Conservation (phyloP, 768 basidiomycete species). For the Termitomyces sp. region DNA sequence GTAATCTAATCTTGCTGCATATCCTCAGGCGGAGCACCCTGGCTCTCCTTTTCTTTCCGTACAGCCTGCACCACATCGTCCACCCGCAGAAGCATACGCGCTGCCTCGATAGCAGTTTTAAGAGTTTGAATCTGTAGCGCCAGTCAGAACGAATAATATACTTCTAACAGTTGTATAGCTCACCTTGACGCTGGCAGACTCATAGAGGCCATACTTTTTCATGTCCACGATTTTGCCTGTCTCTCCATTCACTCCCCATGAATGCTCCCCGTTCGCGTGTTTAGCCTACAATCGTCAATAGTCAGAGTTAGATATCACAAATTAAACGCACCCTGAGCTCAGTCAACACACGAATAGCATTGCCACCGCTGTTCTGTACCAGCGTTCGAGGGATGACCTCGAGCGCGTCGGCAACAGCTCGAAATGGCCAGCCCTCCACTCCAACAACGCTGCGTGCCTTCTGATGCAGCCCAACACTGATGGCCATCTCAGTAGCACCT, state of each 20-base stretch:
- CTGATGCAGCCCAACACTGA: constrained; percentile 80
- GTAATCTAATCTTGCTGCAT: constrained; percentile 27
- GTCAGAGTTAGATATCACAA: constrained; percentile 1
- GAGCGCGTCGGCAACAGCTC: constrained; percentile 93
- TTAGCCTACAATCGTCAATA: constrained; percentile 66
- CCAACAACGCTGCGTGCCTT: constrained; percentile 81
- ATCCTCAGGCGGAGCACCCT: constrained; percentile 52
- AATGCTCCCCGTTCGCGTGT: constrained; percentile 86
- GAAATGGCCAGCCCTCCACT: constrained; percentile 87
- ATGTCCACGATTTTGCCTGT: constrained; percentile 96
- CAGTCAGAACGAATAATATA: neutral
- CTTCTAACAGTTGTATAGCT: neutral
- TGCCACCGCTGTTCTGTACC: constrained; percentile 93
- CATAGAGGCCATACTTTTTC: constrained; percentile 91
- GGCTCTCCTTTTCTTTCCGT: constrained; percentile 63
- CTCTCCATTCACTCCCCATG: constrained; percentile 95
- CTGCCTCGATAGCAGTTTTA: constrained; percentile 97
- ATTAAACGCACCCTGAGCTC: constrained; percentile 76
- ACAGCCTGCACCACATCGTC: constrained; percentile 94
- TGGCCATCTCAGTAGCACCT: constrained; percentile 98
- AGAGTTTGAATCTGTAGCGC: constrained; percentile 78
- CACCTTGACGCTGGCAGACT: constrained; percentile 95
- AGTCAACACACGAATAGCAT: constrained; percentile 89
- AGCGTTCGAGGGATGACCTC: constrained; percentile 96
- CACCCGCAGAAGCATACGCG: constrained; percentile 87